Percentiles rank a stretch among this genome's conserved stretches.
Conservation (phyloP, 75 land plant genomes). For the Pinus albicaulis region DNA sequence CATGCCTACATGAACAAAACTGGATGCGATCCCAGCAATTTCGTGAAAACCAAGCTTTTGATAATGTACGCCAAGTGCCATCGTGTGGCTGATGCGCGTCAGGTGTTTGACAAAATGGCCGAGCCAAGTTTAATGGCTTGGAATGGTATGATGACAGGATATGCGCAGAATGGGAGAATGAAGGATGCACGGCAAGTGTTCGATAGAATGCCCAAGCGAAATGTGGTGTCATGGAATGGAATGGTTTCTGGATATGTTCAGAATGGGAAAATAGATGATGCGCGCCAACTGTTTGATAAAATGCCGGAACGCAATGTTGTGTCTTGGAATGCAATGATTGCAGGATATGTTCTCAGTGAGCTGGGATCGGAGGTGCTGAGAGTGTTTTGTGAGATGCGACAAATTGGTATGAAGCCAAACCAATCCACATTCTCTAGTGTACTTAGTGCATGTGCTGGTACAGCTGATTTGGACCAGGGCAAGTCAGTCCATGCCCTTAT, state of each 20-base stretch:
- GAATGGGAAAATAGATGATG: slow-evolving; percentile 11
- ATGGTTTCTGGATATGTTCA: slow-evolving; percentile 64
- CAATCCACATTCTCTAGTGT: slow-evolving; percentile 10
- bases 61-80: neutral
- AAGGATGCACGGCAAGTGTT: slow-evolving; percentile 39
- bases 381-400: slow-evolving; percentile 15
- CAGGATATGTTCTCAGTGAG: slow-evolving; percentile 15
- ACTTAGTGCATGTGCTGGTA: slow-evolving; percentile 20
- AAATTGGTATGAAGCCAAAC: slow-evolving; percentile 15
- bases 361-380: neutral
- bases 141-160: neutral
- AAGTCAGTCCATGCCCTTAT: slow-evolving; percentile 15
- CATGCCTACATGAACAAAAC: neutral
- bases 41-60: neutral
- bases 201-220: slow-evolving; percentile 21
- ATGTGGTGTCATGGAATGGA: slow-evolving; percentile 66
- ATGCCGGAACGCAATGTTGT: slow-evolving; percentile 49
- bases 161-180: slow-evolving; percentile 47
- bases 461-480: slow-evolving; percentile 10
- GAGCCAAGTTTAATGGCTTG: neutral
- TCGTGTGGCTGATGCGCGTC: neutral
- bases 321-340: slow-evolving; percentile 54
- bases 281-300: slow-evolving; percentile 54
- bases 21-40: neutral
- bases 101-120: neutral